Conservation (phyloP, 2,329 filamentous ascomycete species). For the Ilyonectria destructans region DNA sequence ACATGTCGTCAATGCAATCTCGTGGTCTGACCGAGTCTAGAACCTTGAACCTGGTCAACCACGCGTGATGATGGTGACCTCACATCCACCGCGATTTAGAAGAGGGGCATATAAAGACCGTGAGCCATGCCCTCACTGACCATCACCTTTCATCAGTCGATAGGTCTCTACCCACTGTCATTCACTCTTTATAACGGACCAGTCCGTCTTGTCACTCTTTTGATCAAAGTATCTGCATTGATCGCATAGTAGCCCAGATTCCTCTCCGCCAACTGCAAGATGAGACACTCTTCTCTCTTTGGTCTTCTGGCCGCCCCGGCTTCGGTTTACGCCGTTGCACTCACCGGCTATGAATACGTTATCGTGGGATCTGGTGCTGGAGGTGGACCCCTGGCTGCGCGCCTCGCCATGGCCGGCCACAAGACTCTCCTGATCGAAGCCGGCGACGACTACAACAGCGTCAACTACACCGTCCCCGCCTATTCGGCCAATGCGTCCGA, state of each 20-base stretch:
- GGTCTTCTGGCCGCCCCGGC: slow-evolving; percentile 24
- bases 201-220: not conserved
- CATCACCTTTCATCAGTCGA: too few species aligned
- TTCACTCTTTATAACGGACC: not conserved
- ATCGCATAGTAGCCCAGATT: not conserved
- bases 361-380: slow-evolving; percentile 76
- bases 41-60: too few species aligned
- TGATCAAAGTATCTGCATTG: not conserved
- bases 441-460: slow-evolving; percentile 70
- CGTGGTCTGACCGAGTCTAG: too few species aligned
- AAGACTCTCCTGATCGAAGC: slow-evolving; percentile 75
- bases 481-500: slow-evolving; percentile 69
- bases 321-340: slow-evolving; percentile 37
- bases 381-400: slow-evolving; percentile 71
- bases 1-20: too few species aligned
- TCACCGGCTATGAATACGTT: slow-evolving; percentile 67
- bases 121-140: too few species aligned
- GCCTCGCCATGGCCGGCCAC: slow-evolving; percentile 72
- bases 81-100: too few species aligned
- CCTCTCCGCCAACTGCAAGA: not conserved
- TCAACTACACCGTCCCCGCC: slow-evolving; percentile 70
- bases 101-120: too few species aligned
- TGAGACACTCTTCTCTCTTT: not conserved
- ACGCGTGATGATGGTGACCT: too few species aligned
- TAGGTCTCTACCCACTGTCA: too few species aligned